Evolutionary conservation across 495 filamentous ascomycete species (phyloP), one percentile per base, ranked within the genome.

Genomic region (Penicillium steckii): DNA sequence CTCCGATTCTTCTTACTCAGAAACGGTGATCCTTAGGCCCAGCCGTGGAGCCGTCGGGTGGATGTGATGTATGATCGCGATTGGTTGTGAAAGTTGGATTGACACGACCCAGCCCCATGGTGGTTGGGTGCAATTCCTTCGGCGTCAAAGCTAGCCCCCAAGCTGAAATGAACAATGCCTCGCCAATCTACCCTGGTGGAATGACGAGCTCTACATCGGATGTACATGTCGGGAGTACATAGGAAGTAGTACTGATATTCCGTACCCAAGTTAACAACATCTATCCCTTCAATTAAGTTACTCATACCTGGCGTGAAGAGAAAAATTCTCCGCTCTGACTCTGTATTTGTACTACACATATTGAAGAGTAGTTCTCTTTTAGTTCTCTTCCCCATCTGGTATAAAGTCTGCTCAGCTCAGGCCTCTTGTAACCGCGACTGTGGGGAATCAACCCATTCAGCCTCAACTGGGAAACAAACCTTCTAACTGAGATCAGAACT

Each of bases 361-460:
- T 8, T 32, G 29, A n/a, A n/a, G n/a, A n/a, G n/a, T n/a, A n/a
- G n/a, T n/a, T n/a, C n/a, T n/a, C n/a, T n/a, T n/a, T n/a, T n/a
- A n/a, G n/a, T n/a, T n/a, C n/a, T n/a, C n/a, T n/a, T n/a, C n/a
- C n/a, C 10, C 10, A 13, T 32, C 4, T 13, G n/a, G 29, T n/a
- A 32, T 32, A 32, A 9, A 13, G 29, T 32, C 33, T 18, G 13
- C 15, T 2, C 38, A 41, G 38, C 38, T 41, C 38, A 41, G 38
- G 38, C 38, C 38, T 41, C 38, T 9, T 23, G 38, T 41, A 41
- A 41, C 38, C 38, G 38, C 38, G 38, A 41, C 38, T 22, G 38
- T 41, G 38, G 38, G 21, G 38, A 24, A 41, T 19, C 18, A 41
- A 21, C 38, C 8, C 38, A 21, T 41, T 41, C 38, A 41, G 38